These are phyloP conservation scores for Rhododendron ovatum DNA, from an alignment of 148 eudicot species.

Conservation along the genomic window DNA sequence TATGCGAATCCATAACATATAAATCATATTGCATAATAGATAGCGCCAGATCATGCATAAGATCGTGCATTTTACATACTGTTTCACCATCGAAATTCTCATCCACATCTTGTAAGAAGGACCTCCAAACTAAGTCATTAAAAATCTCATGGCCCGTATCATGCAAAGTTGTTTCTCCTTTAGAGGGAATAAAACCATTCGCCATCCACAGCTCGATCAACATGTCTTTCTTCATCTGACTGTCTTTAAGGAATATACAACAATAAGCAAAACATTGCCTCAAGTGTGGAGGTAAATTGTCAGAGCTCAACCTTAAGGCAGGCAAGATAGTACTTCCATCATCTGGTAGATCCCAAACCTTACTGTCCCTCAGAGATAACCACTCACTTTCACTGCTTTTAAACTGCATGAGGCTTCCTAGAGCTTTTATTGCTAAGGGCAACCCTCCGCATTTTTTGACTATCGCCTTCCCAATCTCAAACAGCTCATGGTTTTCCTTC, in stretches of 20 bases:
- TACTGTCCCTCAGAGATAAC: constrained; percentile 5
- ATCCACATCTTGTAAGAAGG: constrained; percentile 9
- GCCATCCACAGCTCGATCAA: constrained; percentile 10
- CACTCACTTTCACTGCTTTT: constrained; percentile 6
- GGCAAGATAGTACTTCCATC: constrained; percentile 1
- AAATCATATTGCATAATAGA: background rate
- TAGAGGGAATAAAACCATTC: background rate
- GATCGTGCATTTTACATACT: constrained; percentile 15
- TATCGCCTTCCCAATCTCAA: constrained; percentile 9
- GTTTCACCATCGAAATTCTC: background rate
- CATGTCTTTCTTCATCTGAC: background rate
- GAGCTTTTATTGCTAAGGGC: constrained; percentile 12
- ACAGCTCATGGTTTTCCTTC: background rate
- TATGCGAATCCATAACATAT: background rate
- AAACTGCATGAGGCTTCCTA: constrained; percentile 11
- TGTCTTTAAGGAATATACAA: background rate
- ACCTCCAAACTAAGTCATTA: background rate
- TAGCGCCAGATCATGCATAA: constrained; percentile 8
- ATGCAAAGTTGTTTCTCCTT: background rate
- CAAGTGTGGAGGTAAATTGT: background rate
- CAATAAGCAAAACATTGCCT: constrained; percentile 11
- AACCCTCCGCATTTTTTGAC: constrained; percentile 9
- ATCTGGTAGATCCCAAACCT: background rate
- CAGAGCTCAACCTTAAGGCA: constrained; percentile 7
- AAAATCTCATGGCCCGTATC: constrained; percentile 2